These are phyloP conservation scores for Aspergillus proliferans DNA, from an alignment of 2,329 filamentous ascomycete species.

Conservation along the genomic window DNA sequence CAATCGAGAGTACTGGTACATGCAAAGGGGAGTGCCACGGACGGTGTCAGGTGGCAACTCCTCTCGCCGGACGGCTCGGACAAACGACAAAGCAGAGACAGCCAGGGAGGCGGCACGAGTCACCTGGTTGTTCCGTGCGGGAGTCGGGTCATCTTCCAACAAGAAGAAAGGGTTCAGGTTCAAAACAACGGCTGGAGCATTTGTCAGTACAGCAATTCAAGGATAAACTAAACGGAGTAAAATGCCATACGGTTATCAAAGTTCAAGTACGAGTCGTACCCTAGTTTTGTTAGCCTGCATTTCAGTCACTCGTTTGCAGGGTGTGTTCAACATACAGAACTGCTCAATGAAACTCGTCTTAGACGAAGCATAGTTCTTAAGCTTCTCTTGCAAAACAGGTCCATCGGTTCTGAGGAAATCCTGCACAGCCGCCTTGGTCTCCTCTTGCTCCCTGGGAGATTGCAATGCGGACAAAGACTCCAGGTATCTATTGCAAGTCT, in stretches of 20 bases:
- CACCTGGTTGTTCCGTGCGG: constrained; percentile 92
- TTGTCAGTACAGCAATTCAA: constrained; percentile 8
- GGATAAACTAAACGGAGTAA: not conserved
- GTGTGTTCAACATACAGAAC: constrained; percentile 65
- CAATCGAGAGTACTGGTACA: constrained; percentile 95
- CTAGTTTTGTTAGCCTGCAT: constrained; percentile 41
- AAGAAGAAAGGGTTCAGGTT: constrained; percentile 98
- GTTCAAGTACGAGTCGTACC: constrained; percentile 98
- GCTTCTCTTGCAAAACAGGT: constrained; percentile 74
- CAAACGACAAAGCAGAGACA: constrained; percentile 83
- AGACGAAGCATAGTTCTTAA: constrained; percentile 83
- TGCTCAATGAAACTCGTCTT: constrained; percentile 98
- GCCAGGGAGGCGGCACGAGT: constrained; percentile 89
- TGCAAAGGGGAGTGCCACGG: constrained; percentile 78
- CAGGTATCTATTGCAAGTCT: constrained; percentile 72
- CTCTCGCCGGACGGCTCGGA: constrained; percentile 84
- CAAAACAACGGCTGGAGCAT: constrained; percentile 65
- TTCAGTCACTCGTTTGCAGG: not conserved
- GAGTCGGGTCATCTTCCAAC: constrained; percentile 93
- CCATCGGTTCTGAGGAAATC: constrained; percentile 81
- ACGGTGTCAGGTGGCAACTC: constrained; percentile 85
- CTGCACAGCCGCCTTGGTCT: constrained; percentile 70
- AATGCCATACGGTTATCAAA: constrained; percentile 68
- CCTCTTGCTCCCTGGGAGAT: constrained; percentile 69
- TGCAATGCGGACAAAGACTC: constrained; percentile 76